Percentiles rank a stretch among this genome's conserved stretches.
Evolutionary conservation across 768 basidiomycete species (phyloP).

Genomic region (Lactarius trivialis): DNA sequence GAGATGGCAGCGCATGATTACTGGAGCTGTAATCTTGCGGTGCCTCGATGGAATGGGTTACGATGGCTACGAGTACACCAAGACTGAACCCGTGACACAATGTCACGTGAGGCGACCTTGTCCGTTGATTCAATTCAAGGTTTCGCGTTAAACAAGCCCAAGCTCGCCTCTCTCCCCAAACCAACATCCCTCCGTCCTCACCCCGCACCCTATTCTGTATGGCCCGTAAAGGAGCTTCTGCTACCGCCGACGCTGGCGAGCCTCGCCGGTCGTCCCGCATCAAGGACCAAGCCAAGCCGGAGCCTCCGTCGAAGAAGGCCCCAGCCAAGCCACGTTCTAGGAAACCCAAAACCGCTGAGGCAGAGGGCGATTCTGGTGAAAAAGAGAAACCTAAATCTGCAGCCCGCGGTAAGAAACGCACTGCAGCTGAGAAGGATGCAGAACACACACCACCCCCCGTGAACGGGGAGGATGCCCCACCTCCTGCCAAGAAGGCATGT

Average conservation of each 20-base stretch:
- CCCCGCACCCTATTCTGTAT: constrained; percentile 33
- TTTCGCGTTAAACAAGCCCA: constrained; percentile 24
- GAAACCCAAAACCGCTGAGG: constrained; percentile 35
- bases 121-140: constrained; percentile 22
- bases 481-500: constrained; percentile 59
- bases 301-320: constrained; percentile 47
- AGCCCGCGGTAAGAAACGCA: constrained; percentile 49
- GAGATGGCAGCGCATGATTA: no score
- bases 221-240: constrained; percentile 64
- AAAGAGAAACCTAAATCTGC: constrained; percentile 39
- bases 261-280: constrained; percentile 73
- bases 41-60: no score
- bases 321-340: constrained; percentile 54
- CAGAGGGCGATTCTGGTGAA: constrained; percentile 30
- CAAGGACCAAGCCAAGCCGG: constrained; percentile 61
- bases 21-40: no score
- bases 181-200: constrained; percentile 18
- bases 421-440: constrained; percentile 35
- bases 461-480: constrained; percentile 38
- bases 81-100: neutral
- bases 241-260: constrained; percentile 37
- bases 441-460: constrained; percentile 35
- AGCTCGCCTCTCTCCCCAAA: constrained; percentile 19
- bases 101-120: constrained; percentile 5
- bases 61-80: no score